Base-by-base conservation (phyloP, 1,139 yeast genomes). In the Williopsis jadinii region DNA sequence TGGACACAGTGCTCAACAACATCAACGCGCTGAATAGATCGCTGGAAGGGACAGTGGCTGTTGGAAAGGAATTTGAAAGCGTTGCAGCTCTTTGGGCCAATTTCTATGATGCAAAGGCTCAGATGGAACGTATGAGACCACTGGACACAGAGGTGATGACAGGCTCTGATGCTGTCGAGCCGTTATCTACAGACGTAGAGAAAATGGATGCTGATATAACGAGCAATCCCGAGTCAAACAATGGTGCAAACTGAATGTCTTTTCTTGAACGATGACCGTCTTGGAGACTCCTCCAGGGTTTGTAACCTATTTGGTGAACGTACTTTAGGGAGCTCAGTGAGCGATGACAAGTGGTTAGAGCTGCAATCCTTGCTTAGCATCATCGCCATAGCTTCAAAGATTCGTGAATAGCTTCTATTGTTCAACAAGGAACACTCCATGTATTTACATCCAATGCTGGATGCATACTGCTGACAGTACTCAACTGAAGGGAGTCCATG, bases 31-130 rank as follows among this genome's bases (percentile, higher is more conserved):
- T 75, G 38, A 75, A 75, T 50, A 63, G 76, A 36, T 69, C 78
- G 1, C 53, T 75, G 35, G 77, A 73, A 45, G 72, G 69, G 26
- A 67, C 73, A 2, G 64, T 72, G 13, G 74, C 75, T 2, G 77
- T 75, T 8, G 80, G 80, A 2, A 70, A 70, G 48, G 80, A 74
- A 47, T 75, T 75, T 45, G 76, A 74, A 40, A 63, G 67, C 29
- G 75, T 74, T 11, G 64, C 78, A 2, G 60, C 60, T 19, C 58
- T 75, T 29, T 75, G 81, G 81, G 62, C 66, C 37, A 66, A 63
- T 32, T 73, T 74, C 48, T 73, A 75, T 47, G 68, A 68, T 44
- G 72, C 71, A 0, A 36, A 63, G 11, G 47, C 55, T 3, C 57
- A 56, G 33, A 44, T 46, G 24, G 55, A 54, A 13, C 50, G 52